Evolutionary conservation across 345 rosid genomes (phyloP).

Genomic region (Acer saccharum): DNA sequence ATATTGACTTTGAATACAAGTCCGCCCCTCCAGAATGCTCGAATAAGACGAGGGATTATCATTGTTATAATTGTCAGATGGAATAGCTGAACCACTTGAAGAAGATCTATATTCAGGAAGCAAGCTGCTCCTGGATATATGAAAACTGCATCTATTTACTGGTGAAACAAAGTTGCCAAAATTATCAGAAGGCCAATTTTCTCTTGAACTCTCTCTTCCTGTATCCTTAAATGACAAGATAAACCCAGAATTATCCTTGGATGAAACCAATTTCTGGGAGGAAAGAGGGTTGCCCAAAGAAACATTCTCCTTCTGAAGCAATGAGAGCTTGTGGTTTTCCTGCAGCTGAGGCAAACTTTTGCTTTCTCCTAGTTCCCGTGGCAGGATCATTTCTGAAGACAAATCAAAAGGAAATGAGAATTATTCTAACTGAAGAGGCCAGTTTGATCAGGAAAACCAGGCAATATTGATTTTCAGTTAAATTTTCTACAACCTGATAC

Average conservation of each 20-base stretch:
- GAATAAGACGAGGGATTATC: conserved; percentile 30
- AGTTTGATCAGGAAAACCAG: conserved; percentile 27
- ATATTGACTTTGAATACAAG: conserved; percentile 11
- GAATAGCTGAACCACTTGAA: conserved; percentile 32
- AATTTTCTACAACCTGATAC: conserved; percentile 45
- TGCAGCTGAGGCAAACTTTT: conserved; percentile 27
- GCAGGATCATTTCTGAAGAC: conserved; percentile 27
- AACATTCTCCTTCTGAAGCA: conserved; percentile 21
- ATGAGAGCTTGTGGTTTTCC: conserved; percentile 30
- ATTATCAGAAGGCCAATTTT: conserved; percentile 34
- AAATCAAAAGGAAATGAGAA: conserved; percentile 30
- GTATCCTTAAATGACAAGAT: conserved; percentile 36
- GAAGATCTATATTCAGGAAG: conserved; percentile 47
- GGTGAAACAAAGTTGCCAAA: conserved; percentile 38
- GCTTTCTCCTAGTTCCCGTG: conserved; percentile 28
- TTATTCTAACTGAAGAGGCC: conserved; percentile 33
- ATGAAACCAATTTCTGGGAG: conserved; percentile 31
- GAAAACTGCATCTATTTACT: conserved; percentile 35
- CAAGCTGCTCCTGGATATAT: conserved; percentile 39
- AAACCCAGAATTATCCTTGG: conserved; percentile 37
- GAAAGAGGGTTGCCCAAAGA: conserved; percentile 28
- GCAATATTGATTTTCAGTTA: conserved; percentile 27
- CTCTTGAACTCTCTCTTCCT: conserved; percentile 36
- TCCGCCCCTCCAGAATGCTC: conserved; percentile 26
- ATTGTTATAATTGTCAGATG: conserved; percentile 29